Conservation (phyloP, 2,329 filamentous ascomycete species). For the Xylaria arbuscula region DNA sequence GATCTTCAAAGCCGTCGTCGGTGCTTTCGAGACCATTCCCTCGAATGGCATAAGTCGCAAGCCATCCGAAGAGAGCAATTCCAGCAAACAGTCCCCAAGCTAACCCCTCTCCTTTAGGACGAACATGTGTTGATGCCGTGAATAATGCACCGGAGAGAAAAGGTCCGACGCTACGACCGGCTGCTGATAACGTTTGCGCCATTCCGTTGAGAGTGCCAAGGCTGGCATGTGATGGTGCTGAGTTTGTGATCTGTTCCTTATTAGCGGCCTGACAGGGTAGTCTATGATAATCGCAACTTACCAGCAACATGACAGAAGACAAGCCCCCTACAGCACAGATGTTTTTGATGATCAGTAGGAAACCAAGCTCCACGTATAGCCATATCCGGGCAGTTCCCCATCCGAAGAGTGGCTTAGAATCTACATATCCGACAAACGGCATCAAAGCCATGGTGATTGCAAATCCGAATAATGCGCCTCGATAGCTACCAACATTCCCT, state of each 20-base stretch:
- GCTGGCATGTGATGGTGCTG: conserved; percentile 83
- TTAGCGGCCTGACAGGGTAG: conserved; percentile 6
- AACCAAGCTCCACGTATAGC: conserved; percentile 83
- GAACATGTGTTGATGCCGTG: conserved; percentile 77
- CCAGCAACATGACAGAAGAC: conserved; percentile 87
- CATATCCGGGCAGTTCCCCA: conserved; percentile 72
- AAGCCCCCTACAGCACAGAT: conserved; percentile 89
- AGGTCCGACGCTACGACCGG: conserved; percentile 87
- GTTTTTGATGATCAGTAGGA: conserved; percentile 87
- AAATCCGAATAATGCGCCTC: conserved; percentile 80
- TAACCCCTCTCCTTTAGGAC: conserved; percentile 83
- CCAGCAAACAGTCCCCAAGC: conserved; percentile 90
- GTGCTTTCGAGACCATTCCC: conserved; percentile 70
- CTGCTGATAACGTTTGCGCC: conserved; percentile 92
- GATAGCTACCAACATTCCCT: conserved; percentile 88
- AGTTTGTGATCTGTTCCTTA: conserved; percentile 80
- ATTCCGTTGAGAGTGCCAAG: conserved; percentile 92
- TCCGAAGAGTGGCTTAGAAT: conserved; percentile 66
- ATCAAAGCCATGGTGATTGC: conserved; percentile 85
- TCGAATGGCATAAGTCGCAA: conserved; percentile 81
- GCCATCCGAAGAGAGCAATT: conserved; percentile 81
- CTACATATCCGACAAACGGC: conserved; percentile 87
- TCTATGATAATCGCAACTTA: conserved; percentile 57
- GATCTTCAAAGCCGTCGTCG: conserved; percentile 57
- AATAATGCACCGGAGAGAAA: conserved; percentile 90